Percentiles rank a stretch among this genome's conserved stretches.
These are phyloP conservation scores for Fomitopsis pinicola DNA, from an alignment of 1,284 basidiomycete species.

Conservation along the genomic window DNA sequence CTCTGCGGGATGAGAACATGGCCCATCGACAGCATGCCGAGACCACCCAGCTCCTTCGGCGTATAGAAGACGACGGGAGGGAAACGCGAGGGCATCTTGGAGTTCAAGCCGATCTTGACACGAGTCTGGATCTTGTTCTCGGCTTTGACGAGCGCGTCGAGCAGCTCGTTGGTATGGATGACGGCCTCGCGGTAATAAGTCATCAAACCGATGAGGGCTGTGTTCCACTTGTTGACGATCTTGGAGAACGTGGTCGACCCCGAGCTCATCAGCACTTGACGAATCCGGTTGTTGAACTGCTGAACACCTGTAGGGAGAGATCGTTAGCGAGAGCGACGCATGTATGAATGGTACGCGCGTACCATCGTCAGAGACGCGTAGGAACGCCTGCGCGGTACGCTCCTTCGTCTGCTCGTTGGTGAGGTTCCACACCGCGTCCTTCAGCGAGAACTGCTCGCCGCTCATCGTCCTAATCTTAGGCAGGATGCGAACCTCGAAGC, in stretches of 20 bases:
- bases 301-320: slow-evolving; percentile 63
- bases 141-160: slow-evolving; percentile 92
- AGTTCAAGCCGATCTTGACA: slow-evolving; percentile 98
- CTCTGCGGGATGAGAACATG: slow-evolving; percentile 98
- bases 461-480: slow-evolving; percentile 94
- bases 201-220: slow-evolving; percentile 91
- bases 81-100: slow-evolving; percentile 99
- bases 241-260: slow-evolving; percentile 99
- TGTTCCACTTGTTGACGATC: slow-evolving; percentile 99
- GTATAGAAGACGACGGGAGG: slow-evolving; percentile 97
- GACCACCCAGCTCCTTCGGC: slow-evolving; percentile 93
- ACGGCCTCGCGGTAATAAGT: slow-evolving; percentile 99
- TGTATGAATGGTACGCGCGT: not conserved
- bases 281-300: slow-evolving; percentile 94
- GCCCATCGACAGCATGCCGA: slow-evolving; percentile 99
- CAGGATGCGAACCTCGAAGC: slow-evolving; percentile 95
- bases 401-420: slow-evolving; percentile 97
- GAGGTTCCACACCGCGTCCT: slow-evolving; percentile 97
- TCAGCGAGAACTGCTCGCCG: slow-evolving; percentile 93
- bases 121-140: slow-evolving; percentile 99
- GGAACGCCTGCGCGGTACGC: slow-evolving; percentile 94
- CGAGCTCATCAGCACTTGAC: slow-evolving; percentile 98
- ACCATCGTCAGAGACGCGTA: slow-evolving; percentile 96
- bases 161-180: slow-evolving; percentile 93
- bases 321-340: not conserved